Evolutionary conservation across 1,139 yeast species (phyloP).

Genomic region (Taphrina betulina): DNA sequence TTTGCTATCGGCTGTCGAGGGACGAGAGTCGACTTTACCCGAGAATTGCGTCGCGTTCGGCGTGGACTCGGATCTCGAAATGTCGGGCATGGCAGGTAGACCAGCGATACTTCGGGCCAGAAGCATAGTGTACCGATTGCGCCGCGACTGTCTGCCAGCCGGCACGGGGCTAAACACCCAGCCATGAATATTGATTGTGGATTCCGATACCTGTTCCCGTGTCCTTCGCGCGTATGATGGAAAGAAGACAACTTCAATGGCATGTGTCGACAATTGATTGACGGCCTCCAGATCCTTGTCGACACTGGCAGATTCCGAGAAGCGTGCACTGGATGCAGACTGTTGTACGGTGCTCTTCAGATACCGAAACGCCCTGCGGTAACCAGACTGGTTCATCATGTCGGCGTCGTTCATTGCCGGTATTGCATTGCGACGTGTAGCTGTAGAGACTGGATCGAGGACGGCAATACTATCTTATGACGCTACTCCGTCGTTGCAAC

Average conservation of each 20-base stretch:
- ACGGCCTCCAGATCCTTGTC: slow-evolving; percentile 19
- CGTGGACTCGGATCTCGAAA: neutral
- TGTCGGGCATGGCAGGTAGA: slow-evolving; percentile 33
- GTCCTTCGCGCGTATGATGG: slow-evolving; percentile 38
- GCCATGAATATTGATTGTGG: slow-evolving; percentile 37
- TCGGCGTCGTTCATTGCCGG: slow-evolving; percentile 26
- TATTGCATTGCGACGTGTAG: too few relatives aligned
- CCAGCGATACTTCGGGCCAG: slow-evolving; percentile 38
- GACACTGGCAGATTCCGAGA: neutral
- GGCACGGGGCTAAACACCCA: slow-evolving; percentile 37
- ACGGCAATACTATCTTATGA: too few relatives aligned
- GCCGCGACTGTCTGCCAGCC: slow-evolving; percentile 36
- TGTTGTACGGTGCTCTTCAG: slow-evolving; percentile 2
- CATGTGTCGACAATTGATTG: neutral
- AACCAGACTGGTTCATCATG: slow-evolving; percentile 15
- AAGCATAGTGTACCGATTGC: slow-evolving; percentile 37
- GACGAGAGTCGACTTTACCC: neutral
- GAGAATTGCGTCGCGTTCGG: neutral
- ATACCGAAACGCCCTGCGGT: slow-evolving; percentile 9
- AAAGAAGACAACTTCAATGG: slow-evolving; percentile 36
- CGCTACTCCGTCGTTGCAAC: too few relatives aligned
- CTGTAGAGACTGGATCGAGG: too few relatives aligned
- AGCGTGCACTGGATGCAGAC: neutral
- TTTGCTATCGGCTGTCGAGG: neutral
- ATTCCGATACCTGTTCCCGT: slow-evolving; percentile 32